phyloP scores from a whole-genome alignment of 345 rosid genomes.

The Salix suchowensis region DNA sequence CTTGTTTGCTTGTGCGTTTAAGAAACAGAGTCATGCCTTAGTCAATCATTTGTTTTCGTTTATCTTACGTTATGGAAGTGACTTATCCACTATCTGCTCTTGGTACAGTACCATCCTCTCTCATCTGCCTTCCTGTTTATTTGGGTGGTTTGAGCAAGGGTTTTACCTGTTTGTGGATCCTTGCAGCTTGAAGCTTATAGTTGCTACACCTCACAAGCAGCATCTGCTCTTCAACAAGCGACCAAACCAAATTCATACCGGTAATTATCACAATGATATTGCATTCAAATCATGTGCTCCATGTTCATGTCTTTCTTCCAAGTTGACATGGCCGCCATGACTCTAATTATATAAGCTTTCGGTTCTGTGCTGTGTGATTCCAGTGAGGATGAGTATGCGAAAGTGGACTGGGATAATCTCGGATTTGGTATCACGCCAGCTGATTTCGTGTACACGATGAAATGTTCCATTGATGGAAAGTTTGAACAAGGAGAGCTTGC shows the following conservation, averaged over 20 bases:
- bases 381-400: constrained; percentile 55
- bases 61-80: too few species aligned
- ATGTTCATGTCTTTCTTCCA: background rate
- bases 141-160: background rate
- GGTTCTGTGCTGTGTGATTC: background rate
- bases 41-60: too few species aligned
- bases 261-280: constrained; percentile 11
- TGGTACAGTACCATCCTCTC: background rate
- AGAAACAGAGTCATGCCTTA: too few species aligned
- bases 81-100: background rate
- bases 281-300: background rate
- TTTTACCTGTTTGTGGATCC: background rate
- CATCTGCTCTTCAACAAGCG: constrained; percentile 25
- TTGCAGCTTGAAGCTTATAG: constrained; percentile 28
- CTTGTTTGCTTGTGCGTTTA: too few species aligned
- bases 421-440: constrained; percentile 63
- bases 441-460: constrained; percentile 74
- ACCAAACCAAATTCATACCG: constrained; percentile 18
- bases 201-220: constrained; percentile 29
- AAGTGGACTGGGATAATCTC: constrained; percentile 79
- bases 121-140: background rate
- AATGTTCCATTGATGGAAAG: constrained; percentile 38
- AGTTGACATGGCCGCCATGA: background rate
- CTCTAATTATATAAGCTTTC: background rate
- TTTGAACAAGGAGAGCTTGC: constrained; percentile 49